These are phyloP conservation scores for Rhinocladiella mackenziei DNA, from an alignment of 2,329 filamentous ascomycete species.

Conservation along the genomic window DNA sequence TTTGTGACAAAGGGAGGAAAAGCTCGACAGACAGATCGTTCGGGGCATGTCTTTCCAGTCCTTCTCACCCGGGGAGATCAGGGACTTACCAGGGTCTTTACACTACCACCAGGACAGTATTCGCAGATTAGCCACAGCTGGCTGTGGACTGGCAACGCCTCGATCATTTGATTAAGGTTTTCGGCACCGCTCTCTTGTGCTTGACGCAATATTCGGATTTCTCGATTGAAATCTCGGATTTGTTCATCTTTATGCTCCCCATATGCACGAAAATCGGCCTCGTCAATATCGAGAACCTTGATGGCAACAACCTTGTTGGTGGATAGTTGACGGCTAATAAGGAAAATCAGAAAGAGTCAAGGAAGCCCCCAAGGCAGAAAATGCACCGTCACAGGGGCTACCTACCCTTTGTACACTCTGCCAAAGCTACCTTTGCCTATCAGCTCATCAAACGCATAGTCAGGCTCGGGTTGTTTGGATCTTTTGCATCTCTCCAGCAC, in stretches of 20 bases:
- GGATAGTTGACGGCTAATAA: conserved; percentile 35
- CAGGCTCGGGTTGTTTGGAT: conserved; percentile 42
- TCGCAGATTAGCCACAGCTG: conserved; percentile 65
- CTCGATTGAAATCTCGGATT: conserved; percentile 55
- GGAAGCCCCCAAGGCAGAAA: too few relatives aligned
- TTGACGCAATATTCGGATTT: conserved; percentile 60
- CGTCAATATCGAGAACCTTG: conserved; percentile 50
- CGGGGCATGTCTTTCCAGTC: not conserved
- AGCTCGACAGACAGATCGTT: not conserved
- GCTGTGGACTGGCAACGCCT: conserved; percentile 60
- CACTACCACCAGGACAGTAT: conserved; percentile 63
- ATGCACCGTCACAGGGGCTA: not conserved
- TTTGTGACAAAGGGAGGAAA: too few relatives aligned
- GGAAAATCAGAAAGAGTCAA: conserved; percentile 2
- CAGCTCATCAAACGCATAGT: conserved; percentile 49
- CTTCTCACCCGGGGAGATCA: not conserved
- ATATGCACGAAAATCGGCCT: conserved; percentile 45
- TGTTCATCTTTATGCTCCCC: conserved; percentile 48
- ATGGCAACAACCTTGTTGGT: conserved; percentile 46
- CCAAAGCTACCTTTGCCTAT: conserved; percentile 52
- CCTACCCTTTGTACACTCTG: conserved; percentile 48
- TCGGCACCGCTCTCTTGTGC: conserved; percentile 59
- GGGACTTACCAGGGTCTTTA: conserved; percentile 57
- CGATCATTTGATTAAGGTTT: conserved; percentile 62
- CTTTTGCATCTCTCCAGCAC: conserved; percentile 47